Evolutionary conservation across 2,329 filamentous ascomycete species (phyloP).

Genomic region (Macrophomina tecta): DNA sequence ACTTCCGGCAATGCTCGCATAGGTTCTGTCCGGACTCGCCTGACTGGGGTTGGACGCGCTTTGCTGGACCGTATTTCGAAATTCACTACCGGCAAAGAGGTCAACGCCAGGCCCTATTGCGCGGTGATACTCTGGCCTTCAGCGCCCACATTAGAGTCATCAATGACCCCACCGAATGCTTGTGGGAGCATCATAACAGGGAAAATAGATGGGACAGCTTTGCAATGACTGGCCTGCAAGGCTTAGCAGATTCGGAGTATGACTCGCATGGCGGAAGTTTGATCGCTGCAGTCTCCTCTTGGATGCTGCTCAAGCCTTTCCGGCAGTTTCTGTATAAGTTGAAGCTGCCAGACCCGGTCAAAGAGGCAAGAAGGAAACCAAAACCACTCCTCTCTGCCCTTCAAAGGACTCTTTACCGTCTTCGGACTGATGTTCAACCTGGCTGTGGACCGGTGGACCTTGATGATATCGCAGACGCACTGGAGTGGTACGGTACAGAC

Average conservation of each 20-base stretch:
- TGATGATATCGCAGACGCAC: slow-evolving; percentile 43
- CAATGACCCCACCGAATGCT: slow-evolving; percentile 63
- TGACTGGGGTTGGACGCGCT: slow-evolving; percentile 70
- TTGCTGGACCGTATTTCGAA: slow-evolving; percentile 64
- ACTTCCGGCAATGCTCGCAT: slow-evolving; percentile 62
- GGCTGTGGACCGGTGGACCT: slow-evolving; percentile 42
- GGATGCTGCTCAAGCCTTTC: slow-evolving; percentile 65
- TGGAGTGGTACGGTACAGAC: slow-evolving; percentile 50
- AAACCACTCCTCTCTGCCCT: slow-evolving; percentile 59
- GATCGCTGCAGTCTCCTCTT: slow-evolving; percentile 63
- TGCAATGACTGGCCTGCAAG: slow-evolving; percentile 62
- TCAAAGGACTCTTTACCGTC: slow-evolving; percentile 58
- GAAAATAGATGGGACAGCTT: slow-evolving; percentile 64
- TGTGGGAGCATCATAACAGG: slow-evolving; percentile 65
- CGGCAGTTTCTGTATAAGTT: slow-evolving; percentile 60
- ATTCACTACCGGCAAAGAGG: slow-evolving; percentile 63
- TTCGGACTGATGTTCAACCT: slow-evolving; percentile 52
- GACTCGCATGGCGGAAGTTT: slow-evolving; percentile 46
- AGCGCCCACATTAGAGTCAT: slow-evolving; percentile 67
- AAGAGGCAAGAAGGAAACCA: slow-evolving; percentile 53
- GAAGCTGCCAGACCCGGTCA: slow-evolving; percentile 53
- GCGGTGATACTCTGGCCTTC: slow-evolving; percentile 66
- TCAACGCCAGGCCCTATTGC: slow-evolving; percentile 64
- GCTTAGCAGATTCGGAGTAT: slow-evolving; percentile 30
- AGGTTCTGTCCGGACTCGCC: slow-evolving; percentile 64